Conservation (phyloP, 2,329 filamentous ascomycete species). For the Cytospora piceae region DNA sequence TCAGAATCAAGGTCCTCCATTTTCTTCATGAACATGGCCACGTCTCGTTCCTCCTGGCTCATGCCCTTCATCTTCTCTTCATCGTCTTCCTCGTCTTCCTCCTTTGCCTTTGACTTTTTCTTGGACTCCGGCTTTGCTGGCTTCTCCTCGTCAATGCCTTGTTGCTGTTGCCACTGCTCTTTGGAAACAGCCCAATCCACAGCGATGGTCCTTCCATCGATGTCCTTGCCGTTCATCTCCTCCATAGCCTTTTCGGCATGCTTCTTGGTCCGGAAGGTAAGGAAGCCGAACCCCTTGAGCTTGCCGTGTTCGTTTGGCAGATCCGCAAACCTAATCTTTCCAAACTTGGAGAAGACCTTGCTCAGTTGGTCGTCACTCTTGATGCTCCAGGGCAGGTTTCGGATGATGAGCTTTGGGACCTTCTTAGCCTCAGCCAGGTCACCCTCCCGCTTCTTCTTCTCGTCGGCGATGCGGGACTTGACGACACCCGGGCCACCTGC, state of each 20-base stretch:
- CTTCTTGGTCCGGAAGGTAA: slow-evolving; percentile 83
- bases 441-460: slow-evolving; percentile 60
- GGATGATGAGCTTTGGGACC: slow-evolving; percentile 79
- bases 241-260: slow-evolving; percentile 90
- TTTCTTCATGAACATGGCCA: slow-evolving; percentile 62
- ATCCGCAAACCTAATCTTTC: slow-evolving; percentile 86
- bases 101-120: slow-evolving; percentile 48
- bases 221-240: slow-evolving; percentile 82
- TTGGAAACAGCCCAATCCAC: slow-evolving; percentile 98
- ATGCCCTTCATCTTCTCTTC: slow-evolving; percentile 41
- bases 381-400: slow-evolving; percentile 95
- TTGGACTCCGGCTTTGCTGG: slow-evolving; percentile 41
- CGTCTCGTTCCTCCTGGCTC: slow-evolving; percentile 44
- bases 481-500: slow-evolving; percentile 45
- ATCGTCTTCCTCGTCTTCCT: slow-evolving; percentile 41
- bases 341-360: slow-evolving; percentile 81
- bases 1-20: slow-evolving; percentile 63
- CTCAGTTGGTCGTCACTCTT: slow-evolving; percentile 82
- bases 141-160: slow-evolving; percentile 46
- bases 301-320: slow-evolving; percentile 78
- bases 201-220: slow-evolving; percentile 85
- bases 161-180: slow-evolving; percentile 75
- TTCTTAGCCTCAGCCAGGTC: slow-evolving; percentile 63
- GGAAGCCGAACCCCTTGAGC: slow-evolving; percentile 89
- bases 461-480: slow-evolving; percentile 44